Conservation (phyloP, 805 yeast species). For the Spathaspora sp. region DNA sequence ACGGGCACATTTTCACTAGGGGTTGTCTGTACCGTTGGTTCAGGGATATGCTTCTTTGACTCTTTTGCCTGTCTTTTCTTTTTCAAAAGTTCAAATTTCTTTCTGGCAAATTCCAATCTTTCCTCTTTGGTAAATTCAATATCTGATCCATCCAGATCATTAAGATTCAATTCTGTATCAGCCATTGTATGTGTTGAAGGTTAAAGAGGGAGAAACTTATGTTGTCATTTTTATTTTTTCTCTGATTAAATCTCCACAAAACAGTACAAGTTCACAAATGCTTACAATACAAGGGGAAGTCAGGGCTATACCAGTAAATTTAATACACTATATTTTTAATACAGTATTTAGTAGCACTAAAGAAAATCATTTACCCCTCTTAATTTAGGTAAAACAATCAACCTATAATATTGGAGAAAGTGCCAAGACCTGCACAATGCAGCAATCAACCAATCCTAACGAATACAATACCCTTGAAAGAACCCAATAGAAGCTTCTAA, state of each 20-base stretch:
- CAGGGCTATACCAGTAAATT: too few species aligned
- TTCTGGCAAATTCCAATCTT: slow-evolving; percentile 70
- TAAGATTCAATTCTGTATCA: not conserved
- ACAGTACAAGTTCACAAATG: too few species aligned
- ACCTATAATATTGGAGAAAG: too few species aligned
- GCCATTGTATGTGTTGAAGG: not conserved
- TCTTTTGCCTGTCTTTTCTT: slow-evolving; percentile 51
- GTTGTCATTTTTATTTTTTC: not conserved
- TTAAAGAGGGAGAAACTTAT: not conserved
- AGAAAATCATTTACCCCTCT: too few species aligned
- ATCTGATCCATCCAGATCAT: slow-evolving; percentile 3
- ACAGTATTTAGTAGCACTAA: too few species aligned
- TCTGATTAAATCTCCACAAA: not conserved
- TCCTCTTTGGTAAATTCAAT: slow-evolving; percentile 46
- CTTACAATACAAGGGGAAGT: too few species aligned
- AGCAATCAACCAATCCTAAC: too few species aligned
- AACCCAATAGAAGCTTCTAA: too few species aligned
- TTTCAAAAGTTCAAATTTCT: slow-evolving; percentile 68
- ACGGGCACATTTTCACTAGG: not conserved
- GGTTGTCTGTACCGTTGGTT: slow-evolving; percentile 2
- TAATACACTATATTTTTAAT: too few species aligned
- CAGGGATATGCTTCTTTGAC: slow-evolving; percentile 33
- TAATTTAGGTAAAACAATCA: too few species aligned
- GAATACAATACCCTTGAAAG: too few species aligned
- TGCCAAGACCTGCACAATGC: too few species aligned